Evolutionary conservation across 768 basidiomycete species (phyloP).

Genomic region (Tulasnella sp.): DNA sequence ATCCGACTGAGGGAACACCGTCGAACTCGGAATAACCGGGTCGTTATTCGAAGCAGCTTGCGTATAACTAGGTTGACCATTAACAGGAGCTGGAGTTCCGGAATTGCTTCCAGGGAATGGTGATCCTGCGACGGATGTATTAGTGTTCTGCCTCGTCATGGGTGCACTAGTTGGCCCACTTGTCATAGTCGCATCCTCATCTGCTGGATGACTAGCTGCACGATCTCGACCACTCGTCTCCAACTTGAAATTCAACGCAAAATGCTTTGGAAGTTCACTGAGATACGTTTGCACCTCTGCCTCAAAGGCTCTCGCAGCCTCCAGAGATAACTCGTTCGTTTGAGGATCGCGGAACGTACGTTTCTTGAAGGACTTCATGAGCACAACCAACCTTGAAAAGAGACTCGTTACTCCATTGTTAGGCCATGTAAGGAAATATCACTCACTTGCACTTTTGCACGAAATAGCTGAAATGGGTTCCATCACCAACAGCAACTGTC

Average conservation of each 20-base stretch:
- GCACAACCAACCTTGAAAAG: constrained; percentile 27
- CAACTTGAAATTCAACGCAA: constrained; percentile 35
- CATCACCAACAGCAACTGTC: too few species aligned
- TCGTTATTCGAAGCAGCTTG: too few species aligned
- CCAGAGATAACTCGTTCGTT: constrained; percentile 36
- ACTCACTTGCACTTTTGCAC: constrained; percentile 49
- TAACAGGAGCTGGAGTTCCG: too few species aligned
- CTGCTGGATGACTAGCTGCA: too few species aligned
- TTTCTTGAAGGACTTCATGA: constrained; percentile 49
- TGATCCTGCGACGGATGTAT: constrained; percentile 11
- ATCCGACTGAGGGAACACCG: constrained; percentile 22
- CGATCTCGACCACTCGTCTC: too few species aligned
- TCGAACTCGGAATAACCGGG: too few species aligned
- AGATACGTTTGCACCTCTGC: constrained; percentile 44
- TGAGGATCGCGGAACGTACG: constrained; percentile 33
- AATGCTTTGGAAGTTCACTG: constrained; percentile 36
- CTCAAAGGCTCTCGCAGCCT: constrained; percentile 48
- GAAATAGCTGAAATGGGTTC: constrained; percentile 34
- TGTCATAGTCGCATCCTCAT: too few species aligned
- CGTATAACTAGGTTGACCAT: too few species aligned
- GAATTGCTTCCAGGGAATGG: constrained; percentile 17
- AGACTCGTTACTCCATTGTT: too few species aligned
- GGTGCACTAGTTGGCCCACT: constrained; percentile 24
- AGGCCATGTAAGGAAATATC: too few species aligned
- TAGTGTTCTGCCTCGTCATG: constrained; percentile 8